Evolutionary conservation across 768 basidiomycete species (phyloP).

Genomic region (Crucibulum laeve): DNA sequence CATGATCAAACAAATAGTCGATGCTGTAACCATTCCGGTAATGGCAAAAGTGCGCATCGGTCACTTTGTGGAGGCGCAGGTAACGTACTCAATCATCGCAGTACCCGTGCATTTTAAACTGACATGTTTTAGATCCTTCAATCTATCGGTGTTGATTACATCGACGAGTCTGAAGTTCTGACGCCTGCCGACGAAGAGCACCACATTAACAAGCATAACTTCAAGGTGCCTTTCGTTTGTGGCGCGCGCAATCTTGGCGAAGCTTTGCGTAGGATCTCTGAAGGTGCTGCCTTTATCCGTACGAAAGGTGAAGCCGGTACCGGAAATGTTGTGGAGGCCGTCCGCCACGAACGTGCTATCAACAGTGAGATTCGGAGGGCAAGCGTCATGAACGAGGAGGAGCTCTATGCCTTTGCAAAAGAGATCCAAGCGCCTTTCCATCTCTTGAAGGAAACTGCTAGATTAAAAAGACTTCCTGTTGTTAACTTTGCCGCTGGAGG

Average conservation of each 20-base stretch:
- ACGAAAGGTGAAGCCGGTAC: slow-evolving; percentile 94
- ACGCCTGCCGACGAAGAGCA: slow-evolving; percentile 95
- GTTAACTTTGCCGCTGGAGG: slow-evolving; percentile 98
- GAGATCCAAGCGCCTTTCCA: slow-evolving; percentile 93
- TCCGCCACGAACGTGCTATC: slow-evolving; percentile 85
- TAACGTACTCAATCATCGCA: slow-evolving; percentile 20
- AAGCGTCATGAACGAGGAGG: slow-evolving; percentile 88
- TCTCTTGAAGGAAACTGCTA: slow-evolving; percentile 92
- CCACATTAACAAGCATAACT: slow-evolving; percentile 95
- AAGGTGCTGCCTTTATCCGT: slow-evolving; percentile 97
- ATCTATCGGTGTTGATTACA: slow-evolving; percentile 92
- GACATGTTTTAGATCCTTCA: slow-evolving; percentile 75
- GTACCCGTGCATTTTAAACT: slow-evolving; percentile 4
- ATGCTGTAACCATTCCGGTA: slow-evolving; percentile 93
- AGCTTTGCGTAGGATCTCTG: slow-evolving; percentile 92
- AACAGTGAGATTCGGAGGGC: slow-evolving; percentile 82
- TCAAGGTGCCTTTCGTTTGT: slow-evolving; percentile 95
- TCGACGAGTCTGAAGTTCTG: slow-evolving; percentile 92
- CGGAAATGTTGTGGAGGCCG: slow-evolving; percentile 90
- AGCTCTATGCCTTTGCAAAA: slow-evolving; percentile 90
- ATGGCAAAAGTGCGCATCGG: slow-evolving; percentile 97
- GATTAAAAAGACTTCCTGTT: slow-evolving; percentile 87
- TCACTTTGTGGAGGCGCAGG: slow-evolving; percentile 96
- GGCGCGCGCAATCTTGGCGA: slow-evolving; percentile 95
- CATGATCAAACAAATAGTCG: slow-evolving; percentile 96